These are phyloP conservation scores for Aureobasidium sp. DNA, from an alignment of 2,329 filamentous ascomycete genomes.

Conservation along the genomic window DNA sequence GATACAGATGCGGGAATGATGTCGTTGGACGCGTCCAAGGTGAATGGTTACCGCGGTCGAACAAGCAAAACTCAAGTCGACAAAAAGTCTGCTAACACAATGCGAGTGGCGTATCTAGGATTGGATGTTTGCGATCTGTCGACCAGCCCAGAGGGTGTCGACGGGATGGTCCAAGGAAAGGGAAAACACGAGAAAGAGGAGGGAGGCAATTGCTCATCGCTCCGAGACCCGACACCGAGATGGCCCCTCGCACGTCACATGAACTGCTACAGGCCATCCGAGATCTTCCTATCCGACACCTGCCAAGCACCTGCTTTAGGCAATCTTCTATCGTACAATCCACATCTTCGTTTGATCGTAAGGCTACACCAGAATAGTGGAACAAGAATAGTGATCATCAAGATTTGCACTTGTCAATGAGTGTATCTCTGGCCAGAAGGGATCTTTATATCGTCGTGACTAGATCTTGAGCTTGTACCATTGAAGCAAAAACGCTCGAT, in stretches of 20 bases:
- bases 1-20: constrained; percentile 10
- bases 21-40: constrained; percentile 8
- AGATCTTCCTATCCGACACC: background rate
- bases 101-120: background rate
- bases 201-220: constrained; percentile 10
- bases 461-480: background rate
- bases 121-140: constrained; percentile 1
- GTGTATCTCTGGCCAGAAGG: background rate
- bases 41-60: background rate
- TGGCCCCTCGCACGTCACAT: background rate
- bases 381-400: background rate
- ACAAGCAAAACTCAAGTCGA: constrained; percentile 5
- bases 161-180: constrained; percentile 12
- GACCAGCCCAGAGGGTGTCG: constrained; percentile 15
- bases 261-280: background rate
- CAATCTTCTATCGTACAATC: background rate
- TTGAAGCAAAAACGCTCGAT: background rate
- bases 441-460: background rate
- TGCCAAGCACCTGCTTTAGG: background rate
- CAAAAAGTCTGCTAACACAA: background rate
- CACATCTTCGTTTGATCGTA: background rate
- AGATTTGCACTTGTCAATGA: too few relatives aligned
- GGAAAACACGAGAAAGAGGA: constrained; percentile 1
- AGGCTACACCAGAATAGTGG: background rate
- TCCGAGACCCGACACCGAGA: constrained; percentile 2